Evolutionary conservation across 805 yeast genomes (phyloP).

Genomic region (Blastobotrys peoriensis): DNA sequence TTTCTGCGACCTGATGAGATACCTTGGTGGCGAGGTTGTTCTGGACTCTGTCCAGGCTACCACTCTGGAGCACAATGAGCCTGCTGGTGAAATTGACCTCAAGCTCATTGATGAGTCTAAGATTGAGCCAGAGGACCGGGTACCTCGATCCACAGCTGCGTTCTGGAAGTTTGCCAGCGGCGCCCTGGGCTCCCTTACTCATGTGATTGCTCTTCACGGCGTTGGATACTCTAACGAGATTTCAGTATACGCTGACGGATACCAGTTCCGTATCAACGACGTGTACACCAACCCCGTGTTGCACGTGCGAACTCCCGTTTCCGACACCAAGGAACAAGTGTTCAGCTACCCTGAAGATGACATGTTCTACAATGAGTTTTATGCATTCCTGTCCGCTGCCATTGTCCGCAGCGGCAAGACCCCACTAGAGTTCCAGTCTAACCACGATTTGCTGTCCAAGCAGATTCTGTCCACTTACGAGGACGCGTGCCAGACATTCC

Average conservation of each 20-base stretch:
- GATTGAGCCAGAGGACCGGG: slow-evolving; percentile 15
- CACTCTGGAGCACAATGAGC: slow-evolving; percentile 15
- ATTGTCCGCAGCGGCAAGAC: slow-evolving; percentile 3
- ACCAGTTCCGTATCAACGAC: slow-evolving; percentile 17
- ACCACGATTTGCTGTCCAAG: slow-evolving; percentile 4
- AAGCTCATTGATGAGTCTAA: slow-evolving; percentile 15
- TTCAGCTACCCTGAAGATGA: slow-evolving; percentile 16
- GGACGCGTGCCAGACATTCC: slow-evolving; percentile 17
- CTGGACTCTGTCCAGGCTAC: slow-evolving; percentile 13
- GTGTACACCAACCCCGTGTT: slow-evolving; percentile 16
- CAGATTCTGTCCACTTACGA: slow-evolving; percentile 14
- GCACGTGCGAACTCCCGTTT: slow-evolving; percentile 15
- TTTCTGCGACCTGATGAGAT: slow-evolving; percentile 18
- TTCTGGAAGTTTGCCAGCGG: slow-evolving; percentile 18
- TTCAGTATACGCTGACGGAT: slow-evolving; percentile 19
- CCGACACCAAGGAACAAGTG: slow-evolving; percentile 11
- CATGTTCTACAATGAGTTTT: slow-evolving; percentile 15
- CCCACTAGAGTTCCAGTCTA: slow-evolving; percentile 1
- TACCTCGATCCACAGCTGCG: slow-evolving; percentile 18
- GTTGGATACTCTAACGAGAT: slow-evolving; percentile 16
- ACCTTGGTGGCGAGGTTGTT: slow-evolving; percentile 18
- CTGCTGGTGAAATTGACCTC: slow-evolving; percentile 15
- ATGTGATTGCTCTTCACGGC: slow-evolving; percentile 18
- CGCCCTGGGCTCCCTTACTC: slow-evolving; percentile 18
- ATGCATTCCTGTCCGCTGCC: slow-evolving; percentile 12